Conservation (phyloP, 83 land plant species). For the Larix sibirica region DNA sequence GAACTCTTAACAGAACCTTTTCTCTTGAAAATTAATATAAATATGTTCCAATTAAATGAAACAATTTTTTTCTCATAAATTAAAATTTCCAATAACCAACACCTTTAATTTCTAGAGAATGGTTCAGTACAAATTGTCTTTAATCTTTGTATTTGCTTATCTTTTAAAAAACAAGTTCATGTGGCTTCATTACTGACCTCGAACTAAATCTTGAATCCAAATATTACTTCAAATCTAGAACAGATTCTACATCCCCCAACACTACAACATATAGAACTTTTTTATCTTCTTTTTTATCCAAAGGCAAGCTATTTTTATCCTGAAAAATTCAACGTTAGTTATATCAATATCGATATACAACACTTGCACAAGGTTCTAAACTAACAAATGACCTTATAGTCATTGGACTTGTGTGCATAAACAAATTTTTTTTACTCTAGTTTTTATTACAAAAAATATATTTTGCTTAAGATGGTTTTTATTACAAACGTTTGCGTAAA, state of each 20-base stretch:
- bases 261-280: conserved; percentile 58
- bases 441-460: too few species aligned
- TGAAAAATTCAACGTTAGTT: conserved; percentile 11
- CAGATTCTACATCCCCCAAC: conserved; percentile 43
- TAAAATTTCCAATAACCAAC: too few species aligned
- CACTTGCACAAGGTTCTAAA: not conserved
- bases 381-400: not conserved
- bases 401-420: not conserved
- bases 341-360: not conserved
- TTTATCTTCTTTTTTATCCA: conserved; percentile 80
- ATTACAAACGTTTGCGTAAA: not conserved
- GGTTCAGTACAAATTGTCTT: too few species aligned
- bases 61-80: too few species aligned
- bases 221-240: conserved; percentile 66
- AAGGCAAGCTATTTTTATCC: conserved; percentile 57
- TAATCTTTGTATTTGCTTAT: too few species aligned
- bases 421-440: not conserved
- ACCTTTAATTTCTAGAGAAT: too few species aligned
- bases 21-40: too few species aligned
- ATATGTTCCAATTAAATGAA: too few species aligned
- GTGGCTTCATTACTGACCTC: conserved; percentile 80
- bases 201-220: conserved; percentile 73
- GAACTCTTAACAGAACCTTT: too few species aligned
- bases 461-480: too few species aligned
- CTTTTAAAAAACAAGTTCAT: conserved; percentile 60